A percentile compares a stretch with the other conserved stretches of the same genome.
These are phyloP conservation scores for Hordeum marinum DNA, from an alignment of 176 grass and related monocot genomes.

Conservation along the genomic window DNA sequence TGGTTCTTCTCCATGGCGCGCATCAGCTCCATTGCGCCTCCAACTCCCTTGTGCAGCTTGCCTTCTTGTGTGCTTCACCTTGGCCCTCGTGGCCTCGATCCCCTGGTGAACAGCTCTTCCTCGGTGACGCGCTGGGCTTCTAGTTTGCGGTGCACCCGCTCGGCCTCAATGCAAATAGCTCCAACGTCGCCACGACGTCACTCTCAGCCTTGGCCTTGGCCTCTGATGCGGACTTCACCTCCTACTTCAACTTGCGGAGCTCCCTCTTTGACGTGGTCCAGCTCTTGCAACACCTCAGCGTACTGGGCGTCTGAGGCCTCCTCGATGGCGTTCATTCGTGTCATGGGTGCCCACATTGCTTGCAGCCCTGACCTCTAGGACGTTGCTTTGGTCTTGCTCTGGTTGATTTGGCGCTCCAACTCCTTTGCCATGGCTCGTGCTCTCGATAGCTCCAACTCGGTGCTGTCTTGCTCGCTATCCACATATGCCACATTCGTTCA, in stretches of 20 bases:
- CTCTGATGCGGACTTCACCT: slow-evolving; percentile 41
- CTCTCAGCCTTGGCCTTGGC: slow-evolving; percentile 65
- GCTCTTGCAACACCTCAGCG: slow-evolving; percentile 36
- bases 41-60: slow-evolving; percentile 34
- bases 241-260: slow-evolving; percentile 50
- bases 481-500: slow-evolving; percentile 41
- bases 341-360: neutral
- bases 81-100: slow-evolving; percentile 41
- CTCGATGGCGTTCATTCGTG: neutral
- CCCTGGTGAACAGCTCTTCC: slow-evolving; percentile 33
- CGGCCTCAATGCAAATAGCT: slow-evolving; percentile 96
- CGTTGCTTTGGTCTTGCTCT: slow-evolving; percentile 32
- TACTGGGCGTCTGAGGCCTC: slow-evolving; percentile 5
- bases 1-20: slow-evolving; percentile 61
- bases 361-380: slow-evolving; percentile 25
- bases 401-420: slow-evolving; percentile 54
- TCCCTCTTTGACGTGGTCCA: slow-evolving; percentile 59
- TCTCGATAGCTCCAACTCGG: slow-evolving; percentile 43
- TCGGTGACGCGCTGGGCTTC: slow-evolving; percentile 46
- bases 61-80: slow-evolving; percentile 37
- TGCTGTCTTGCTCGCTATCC: slow-evolving; percentile 45
- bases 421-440: slow-evolving; percentile 35
- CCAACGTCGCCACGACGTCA: slow-evolving; percentile 53
- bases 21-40: slow-evolving; percentile 75
- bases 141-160: slow-evolving; percentile 66